A percentile compares a stretch with the other conserved stretches of the same genome.
Conservation (phyloP, 805 yeast genomes). For the Nakazawaea laoshanensis region DNA sequence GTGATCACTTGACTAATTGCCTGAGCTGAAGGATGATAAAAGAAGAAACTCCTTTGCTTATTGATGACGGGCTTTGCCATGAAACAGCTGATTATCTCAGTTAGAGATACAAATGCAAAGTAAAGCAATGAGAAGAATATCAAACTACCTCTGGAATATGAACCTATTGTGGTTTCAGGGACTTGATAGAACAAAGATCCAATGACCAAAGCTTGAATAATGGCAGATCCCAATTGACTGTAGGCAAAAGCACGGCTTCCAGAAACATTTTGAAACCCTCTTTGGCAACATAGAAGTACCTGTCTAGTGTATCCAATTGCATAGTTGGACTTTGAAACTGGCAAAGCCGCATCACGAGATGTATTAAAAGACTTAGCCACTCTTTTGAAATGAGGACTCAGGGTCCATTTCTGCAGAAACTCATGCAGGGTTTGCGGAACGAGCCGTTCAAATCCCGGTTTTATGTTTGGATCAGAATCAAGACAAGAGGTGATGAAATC, state of each 20-base stretch:
- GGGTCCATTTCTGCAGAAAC: conserved; percentile 29
- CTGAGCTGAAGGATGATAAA: conserved; percentile 69
- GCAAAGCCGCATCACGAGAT: conserved; percentile 25
- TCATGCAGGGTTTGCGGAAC: conserved; percentile 29
- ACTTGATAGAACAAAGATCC: conserved; percentile 57
- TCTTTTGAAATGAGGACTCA: conserved; percentile 21
- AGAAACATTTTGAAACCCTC: conserved; percentile 25
- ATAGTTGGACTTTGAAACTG: conserved; percentile 32
- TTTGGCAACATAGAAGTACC: conserved; percentile 32
- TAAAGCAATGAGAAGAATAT: conserved; percentile 52
- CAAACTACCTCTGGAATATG: conserved; percentile 57
- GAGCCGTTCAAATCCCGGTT: conserved; percentile 22
- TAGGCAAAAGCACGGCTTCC: conserved; percentile 37
- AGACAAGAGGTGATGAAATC: conserved; percentile 51
- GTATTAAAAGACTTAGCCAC: conserved; percentile 25
- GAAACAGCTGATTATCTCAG: conserved; percentile 36
- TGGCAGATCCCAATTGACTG: conserved; percentile 32
- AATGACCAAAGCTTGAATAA: conserved; percentile 37
- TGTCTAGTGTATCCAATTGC: conserved; percentile 38
- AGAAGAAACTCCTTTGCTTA: conserved; percentile 63
- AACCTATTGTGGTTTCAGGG: conserved; percentile 42
- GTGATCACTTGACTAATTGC: conserved; percentile 54
- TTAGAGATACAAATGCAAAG: conserved; percentile 37
- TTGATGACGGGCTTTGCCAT: conserved; percentile 50
- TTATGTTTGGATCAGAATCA: conserved; percentile 19